Evolutionary conservation across 2,329 filamentous ascomycete genomes (phyloP).

Genomic region (Verticillium klebahnii): DNA sequence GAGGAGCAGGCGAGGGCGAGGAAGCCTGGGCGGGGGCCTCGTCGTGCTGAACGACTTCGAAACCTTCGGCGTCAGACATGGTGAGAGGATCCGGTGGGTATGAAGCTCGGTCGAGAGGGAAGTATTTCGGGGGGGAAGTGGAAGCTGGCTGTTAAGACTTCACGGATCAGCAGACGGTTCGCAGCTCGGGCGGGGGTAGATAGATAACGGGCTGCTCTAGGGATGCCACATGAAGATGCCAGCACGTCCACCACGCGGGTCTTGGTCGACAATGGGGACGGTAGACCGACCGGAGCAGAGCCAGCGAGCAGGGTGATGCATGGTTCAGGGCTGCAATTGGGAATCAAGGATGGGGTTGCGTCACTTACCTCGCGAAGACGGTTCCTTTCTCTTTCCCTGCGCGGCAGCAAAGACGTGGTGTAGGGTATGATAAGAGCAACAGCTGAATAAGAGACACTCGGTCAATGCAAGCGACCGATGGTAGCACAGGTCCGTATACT

Average conservation of each 20-base stretch:
- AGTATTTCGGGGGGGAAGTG: background rate
- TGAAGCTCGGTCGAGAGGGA: background rate
- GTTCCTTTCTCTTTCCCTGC: background rate
- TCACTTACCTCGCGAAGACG: background rate
- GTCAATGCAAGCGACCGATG: background rate
- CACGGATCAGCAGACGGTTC: background rate
- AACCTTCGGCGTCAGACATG: conserved; percentile 45
- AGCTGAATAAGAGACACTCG: background rate
- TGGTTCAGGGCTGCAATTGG: background rate
- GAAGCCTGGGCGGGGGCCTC: conserved; percentile 26
- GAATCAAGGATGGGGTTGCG: background rate
- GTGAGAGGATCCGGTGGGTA: conserved; percentile 6
- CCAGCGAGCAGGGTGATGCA: background rate
- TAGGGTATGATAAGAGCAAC: background rate
- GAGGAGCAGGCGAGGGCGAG: conserved; percentile 19
- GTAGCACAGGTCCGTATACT: background rate
- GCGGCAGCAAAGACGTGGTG: background rate
- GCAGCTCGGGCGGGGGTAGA: background rate
- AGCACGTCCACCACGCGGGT: background rate
- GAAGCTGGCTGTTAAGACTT: background rate
- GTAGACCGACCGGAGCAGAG: background rate
- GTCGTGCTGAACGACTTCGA: conserved; percentile 39
- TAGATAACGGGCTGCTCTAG: background rate
- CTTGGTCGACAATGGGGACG: too few species aligned
- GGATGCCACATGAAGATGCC: background rate